Base-by-base conservation (phyloP, 371 early-diverging fungal genomes). In the Apophysomyces trapeziformis region DNA sequence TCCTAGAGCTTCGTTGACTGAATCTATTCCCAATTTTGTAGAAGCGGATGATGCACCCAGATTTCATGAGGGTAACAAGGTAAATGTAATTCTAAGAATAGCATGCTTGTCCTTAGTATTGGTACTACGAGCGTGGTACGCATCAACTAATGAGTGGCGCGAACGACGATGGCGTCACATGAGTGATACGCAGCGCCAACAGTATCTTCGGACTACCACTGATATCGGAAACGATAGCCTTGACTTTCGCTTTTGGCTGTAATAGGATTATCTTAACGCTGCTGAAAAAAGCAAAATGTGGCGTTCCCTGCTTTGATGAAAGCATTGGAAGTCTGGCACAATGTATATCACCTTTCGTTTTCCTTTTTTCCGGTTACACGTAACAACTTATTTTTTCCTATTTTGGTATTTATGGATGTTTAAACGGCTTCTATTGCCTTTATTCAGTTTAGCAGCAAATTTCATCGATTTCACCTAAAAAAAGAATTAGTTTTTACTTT, bases 21-120 rank as follows among this genome's bases (percentile, higher is more conserved):
- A 45, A 45, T 12, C 16, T 6, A 7, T 45, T 18, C 6, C 8
- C 16, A 45, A 4, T 13, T 61, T 62, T 62, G 12, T 38, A 69
- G 65, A 66, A 63, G 62, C 65, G 5, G 26, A 68, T 36, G 85
- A 83, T 58, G 73, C 83, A 1, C 82, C 80, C 12, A 68, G 74
- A 45, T 79, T 76, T 47, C 47, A 62, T 38, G 70, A 66, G 32
- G 80, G 80, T 32, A 79, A 82, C 43, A 69, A 68, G 72, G 75
- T 85, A 56, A 66, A 68, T 36, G 65, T 82, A 45, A 67, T 56
- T n/a, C 43, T 84, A 16, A 21, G 35, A 12, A 39, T 60, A 1
- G 37, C 64, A 0, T 12, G 68, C 13, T 61, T 38, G 2, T n/a
- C 69, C 0, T 60, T 76, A 11, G 73, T 68, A 38, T 38, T 74